Base-by-base conservation (phyloP, 768 basidiomycete species). In the Serendipita sp. region DNA sequence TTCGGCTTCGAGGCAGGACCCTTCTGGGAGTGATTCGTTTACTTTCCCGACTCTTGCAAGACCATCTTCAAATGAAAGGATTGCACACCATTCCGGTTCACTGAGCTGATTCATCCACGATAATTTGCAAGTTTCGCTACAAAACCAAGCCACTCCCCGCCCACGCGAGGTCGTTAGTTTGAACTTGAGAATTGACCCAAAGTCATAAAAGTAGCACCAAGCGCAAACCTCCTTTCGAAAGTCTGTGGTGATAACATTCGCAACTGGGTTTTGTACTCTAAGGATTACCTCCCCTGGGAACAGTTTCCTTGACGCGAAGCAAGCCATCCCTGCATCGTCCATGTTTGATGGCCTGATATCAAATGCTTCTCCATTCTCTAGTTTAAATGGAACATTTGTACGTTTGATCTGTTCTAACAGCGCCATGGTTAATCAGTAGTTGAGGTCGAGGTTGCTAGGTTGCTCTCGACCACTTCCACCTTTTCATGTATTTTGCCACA, bases 401-500 rank as follows among this genome's bases (percentile, higher is more conserved):
- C 56, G 28, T 36, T n/a, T 35, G 56, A 60, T 60, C 13, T 60
- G 30, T 32, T 60, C 56, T 35, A 60, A 35, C 16, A 60, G 16
- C 16, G 28, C 34, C 56, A 60, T 60, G 10, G 56, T 8, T 41
- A 13, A 52, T 10, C 32, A 16, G 16, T 16, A 32, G 18, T 23
- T 8, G 48, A 8, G 48, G 56, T 32, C n/a, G 56, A 34, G 36
- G 18, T 5, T 32, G 28, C n/a, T 23, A 60, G 56, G 16, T 51
- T 63, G 38, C 28, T 32, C 64, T 64, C 45, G 41, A n/a, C 38
- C n/a, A 30, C 51, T 18, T 23, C 38, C 15, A 28, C 30, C 3
- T 28, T 44, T 56, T 23, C 4, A 91, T 91, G 89, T 92, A 91
- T 76, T 91, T 91, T 74, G 89, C 88, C 65, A 91, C 87, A 30